These are phyloP conservation scores for Parascedosporium putredinis DNA, from an alignment of 2,329 filamentous ascomycete genomes.

Conservation along the genomic window DNA sequence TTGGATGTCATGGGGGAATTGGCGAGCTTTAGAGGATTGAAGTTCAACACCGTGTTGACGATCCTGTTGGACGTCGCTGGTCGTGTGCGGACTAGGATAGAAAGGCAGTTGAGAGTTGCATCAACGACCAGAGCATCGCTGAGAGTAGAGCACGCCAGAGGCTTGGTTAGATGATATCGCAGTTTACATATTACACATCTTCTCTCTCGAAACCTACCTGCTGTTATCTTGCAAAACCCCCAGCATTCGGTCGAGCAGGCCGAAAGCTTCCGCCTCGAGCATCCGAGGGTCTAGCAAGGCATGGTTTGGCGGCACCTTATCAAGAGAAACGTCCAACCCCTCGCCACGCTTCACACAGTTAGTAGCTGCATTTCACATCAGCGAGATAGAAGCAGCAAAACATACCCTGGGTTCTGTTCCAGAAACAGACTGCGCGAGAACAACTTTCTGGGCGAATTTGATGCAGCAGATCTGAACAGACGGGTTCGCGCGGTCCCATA, in stretches of 20 bases:
- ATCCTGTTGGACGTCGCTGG: slow-evolving; percentile 78
- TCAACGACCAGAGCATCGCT: slow-evolving; percentile 85
- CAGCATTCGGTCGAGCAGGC: slow-evolving; percentile 80
- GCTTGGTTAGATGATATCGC: background rate
- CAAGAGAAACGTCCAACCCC: slow-evolving; percentile 66
- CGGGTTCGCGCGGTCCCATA: slow-evolving; percentile 72
- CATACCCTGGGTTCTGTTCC: slow-evolving; percentile 74
- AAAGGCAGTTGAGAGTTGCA: slow-evolving; percentile 81
- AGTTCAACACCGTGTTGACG: slow-evolving; percentile 72
- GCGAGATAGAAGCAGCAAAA: slow-evolving; percentile 14
- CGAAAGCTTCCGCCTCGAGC: slow-evolving; percentile 86
- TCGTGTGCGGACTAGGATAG: slow-evolving; percentile 70
- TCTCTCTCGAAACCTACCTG: slow-evolving; percentile 47
- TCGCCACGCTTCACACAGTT: slow-evolving; percentile 28
- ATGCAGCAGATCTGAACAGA: slow-evolving; percentile 87
- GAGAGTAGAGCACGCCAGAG: too few species aligned
- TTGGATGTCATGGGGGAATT: slow-evolving; percentile 68
- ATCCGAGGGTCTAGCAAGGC: slow-evolving; percentile 66
- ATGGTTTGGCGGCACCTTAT: slow-evolving; percentile 76
- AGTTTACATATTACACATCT: background rate
- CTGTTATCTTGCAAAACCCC: slow-evolving; percentile 75
- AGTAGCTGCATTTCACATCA: background rate
- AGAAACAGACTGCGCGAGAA: slow-evolving; percentile 83
- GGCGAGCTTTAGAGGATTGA: slow-evolving; percentile 80
- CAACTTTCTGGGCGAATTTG: slow-evolving; percentile 91